Evolutionary conservation across 768 basidiomycete species (phyloP), one percentile per base, ranked within the genome.

Genomic region (Pleurotus giganteus): DNA sequence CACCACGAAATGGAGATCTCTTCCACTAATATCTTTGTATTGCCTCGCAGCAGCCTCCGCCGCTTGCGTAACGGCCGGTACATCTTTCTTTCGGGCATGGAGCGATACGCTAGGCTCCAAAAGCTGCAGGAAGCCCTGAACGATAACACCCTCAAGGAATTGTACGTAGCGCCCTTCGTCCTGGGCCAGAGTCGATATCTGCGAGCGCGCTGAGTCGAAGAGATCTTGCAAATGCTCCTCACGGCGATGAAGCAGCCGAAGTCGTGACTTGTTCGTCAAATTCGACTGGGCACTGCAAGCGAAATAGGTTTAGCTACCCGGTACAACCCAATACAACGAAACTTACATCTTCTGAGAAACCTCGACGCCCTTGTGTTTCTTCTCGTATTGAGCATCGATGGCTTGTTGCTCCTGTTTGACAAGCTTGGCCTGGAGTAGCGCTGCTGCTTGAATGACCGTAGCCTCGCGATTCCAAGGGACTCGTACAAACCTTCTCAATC

Each of bases 361-460:
- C 67, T 98, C 93, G 11, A 85, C 88, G 55, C 89, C 90, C 72
- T 99, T 99, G 65, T 83, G 83, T 76, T 93, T 98, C 85, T 97
- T 96, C 73, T 98, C 96, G 66, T 86, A 94, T 60, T 88, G 86
- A 5, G 89, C 86, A 66, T 99, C 97, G 66, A 99, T 97, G 12
- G 94, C 86, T 58, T 91, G 86, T 57, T 94, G 88, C 71, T 99
- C 96, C 69, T 95, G 92, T 69, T 94, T 93, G 23, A 99, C 96
- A 56, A 98, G 88, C 73, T 93, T 97, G 47, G 95, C 96, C 95
- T 98, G 65, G 26, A 24, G 13, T 19, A 39, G 41, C 27, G 5
- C 54, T 26, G 52, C 19, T 36, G 34, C 23, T 12, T 4, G 1
- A 11, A 47, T 26, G 46, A 31, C 1, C n/a, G n/a, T n/a, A n/a